Evolutionary conservation across 2,329 filamentous ascomycete species (phyloP), one percentile per base, ranked within the genome.

Genomic region (Arachnopeziza araneosa): DNA sequence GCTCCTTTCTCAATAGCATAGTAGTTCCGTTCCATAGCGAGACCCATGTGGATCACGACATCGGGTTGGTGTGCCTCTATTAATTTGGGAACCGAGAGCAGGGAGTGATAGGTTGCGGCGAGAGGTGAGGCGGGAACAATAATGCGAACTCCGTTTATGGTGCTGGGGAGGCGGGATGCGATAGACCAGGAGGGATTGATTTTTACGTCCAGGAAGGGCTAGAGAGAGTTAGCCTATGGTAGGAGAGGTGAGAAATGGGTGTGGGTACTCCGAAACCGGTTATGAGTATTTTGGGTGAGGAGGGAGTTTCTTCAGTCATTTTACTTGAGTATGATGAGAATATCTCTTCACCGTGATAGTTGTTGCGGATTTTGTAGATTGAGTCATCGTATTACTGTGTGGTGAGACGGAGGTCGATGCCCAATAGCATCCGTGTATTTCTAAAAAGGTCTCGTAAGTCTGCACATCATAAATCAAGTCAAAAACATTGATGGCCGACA

Each of bases 111-210:
- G 67, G 80, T 83, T 58, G 93, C 88, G 50, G 82, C 84, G 52
- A 95, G 80, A 1, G 89, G 80, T 14, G 36, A 7, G 50, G 80
- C 75, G 0, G 85, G 82, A 24, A 83, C 77, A 62, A 86, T 74
- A 64, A 91, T 68, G 14, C 24, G 58, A 58, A 57, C 53, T 56
- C 59, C 58, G 1, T 83, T 81, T 6, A 92, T 80, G 63, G 81
- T 79, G 1, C 80, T 71, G 2, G 90, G 86, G 19, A 95, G 82
- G 22, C 77, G 78, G 24, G 79, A 80, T 53, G 86, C 84, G 69
- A 96, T 91, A 69, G 91, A 82, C 80, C 84, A 91, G 1, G 90
- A 91, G 12, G 90, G 90, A 71, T 95, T 96, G 62, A 85, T 77
- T 44, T 85, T 67, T 21, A 67, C 59, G 44, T 67, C 52, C 22